Base-by-base conservation (phyloP, 176 grass and related monocot species). In the Oryza glaberrima region DNA sequence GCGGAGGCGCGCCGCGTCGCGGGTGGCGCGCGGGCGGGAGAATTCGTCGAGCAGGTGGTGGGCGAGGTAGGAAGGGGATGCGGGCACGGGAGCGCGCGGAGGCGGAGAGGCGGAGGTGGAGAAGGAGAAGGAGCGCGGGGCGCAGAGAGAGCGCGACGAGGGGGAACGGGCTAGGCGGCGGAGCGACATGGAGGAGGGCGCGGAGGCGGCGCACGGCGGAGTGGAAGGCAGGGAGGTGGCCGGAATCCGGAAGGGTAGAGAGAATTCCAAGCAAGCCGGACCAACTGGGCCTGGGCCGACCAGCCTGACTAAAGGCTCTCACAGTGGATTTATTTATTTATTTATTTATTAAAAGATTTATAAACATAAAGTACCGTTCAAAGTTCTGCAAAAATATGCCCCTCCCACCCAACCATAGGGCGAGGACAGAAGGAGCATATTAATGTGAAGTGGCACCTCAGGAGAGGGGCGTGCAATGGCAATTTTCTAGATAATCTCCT, bases 41-140 rank as follows among this genome's bases (percentile, higher is more conserved):
- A 98, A 98, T 90, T 91, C 82, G 52, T 90, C 91, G 88, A 95
- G 75, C 86, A 98, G 91, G 36, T 95, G 93, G 83, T 84, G 89
- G 68, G 71, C 78, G 45, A 88, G 76, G 68, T 67, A 67, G 43
- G 84, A 61, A 13, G 69, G 23, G 44, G 85, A 76, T 12, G 81
- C 5, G 15, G 76, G 30, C 9, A 64, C 1, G 8, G 26, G 0
- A 2, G 30, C 15, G 0, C 64, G 65, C 19, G 60, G 9, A 2
- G 65, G 19, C 22, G 2, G 9, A 6, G 44, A 47, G 14, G 69
- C 9, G 22, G 11, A 26, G 19, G 70, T 30, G 1, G 70, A 9
- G 47, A 90, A 83, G 1, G 70, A 9, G 47, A 90, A 83, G 28
- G 54, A 5, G 28, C 26, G 25, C 34, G 47, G 40, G 54, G 44